Evolutionary conservation across 768 basidiomycete species (phyloP).

Genomic region (Cystofilobasidium macerans): DNA sequence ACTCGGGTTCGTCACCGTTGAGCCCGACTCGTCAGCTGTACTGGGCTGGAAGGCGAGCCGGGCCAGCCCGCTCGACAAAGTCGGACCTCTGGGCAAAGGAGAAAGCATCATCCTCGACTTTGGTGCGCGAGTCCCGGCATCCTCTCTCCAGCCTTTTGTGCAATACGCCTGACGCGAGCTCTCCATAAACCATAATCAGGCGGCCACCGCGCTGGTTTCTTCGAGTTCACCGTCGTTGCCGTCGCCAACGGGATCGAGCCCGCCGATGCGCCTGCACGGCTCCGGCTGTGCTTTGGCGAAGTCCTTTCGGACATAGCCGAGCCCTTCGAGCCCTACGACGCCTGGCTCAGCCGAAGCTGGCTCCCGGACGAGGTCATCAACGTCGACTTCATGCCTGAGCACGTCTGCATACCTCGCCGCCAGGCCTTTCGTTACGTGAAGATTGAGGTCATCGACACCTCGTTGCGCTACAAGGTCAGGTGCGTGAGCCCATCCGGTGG

Average conservation of each 20-base stretch:
- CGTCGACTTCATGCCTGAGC: conserved; percentile 29
- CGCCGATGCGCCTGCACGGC: conserved; percentile 5
- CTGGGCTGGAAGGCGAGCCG: conserved; percentile 9
- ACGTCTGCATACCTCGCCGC: conserved; percentile 27
- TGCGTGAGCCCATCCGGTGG: background rate
- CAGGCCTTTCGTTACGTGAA: conserved; percentile 33
- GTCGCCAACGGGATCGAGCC: background rate
- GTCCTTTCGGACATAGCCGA: conserved; percentile 32
- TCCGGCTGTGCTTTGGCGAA: conserved; percentile 28
- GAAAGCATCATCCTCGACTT: conserved; percentile 8
- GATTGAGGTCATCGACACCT: conserved; percentile 29
- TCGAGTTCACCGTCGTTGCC: conserved; percentile 7
- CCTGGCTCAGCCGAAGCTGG: conserved; percentile 29
- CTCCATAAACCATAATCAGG: too few species aligned
- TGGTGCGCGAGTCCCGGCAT: background rate
- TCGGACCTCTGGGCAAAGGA: background rate
- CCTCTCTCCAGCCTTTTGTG: background rate
- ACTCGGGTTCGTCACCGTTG: background rate
- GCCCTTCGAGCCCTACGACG: conserved; percentile 32
- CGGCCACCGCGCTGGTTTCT: conserved; percentile 5
- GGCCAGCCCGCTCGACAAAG: background rate
- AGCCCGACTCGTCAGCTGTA: background rate
- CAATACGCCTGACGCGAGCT: background rate
- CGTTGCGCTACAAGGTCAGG: conserved; percentile 26
- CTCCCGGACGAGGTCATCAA: conserved; percentile 32